These are phyloP conservation scores for Acanthamoeba royreba DNA, from an alignment of 208 protist species.

Conservation along the genomic window DNA sequence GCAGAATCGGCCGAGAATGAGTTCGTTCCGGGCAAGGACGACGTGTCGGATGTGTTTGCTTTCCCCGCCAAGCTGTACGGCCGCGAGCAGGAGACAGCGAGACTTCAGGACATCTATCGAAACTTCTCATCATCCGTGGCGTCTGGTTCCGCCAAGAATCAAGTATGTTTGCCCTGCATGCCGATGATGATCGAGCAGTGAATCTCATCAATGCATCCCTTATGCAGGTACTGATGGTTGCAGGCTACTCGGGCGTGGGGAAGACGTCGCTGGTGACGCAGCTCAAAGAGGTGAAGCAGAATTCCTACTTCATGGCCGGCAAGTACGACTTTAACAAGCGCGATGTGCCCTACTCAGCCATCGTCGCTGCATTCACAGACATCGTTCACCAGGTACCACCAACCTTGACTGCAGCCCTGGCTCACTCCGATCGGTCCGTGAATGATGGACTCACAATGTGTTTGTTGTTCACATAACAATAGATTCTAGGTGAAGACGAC, in stretches of 20 bases:
- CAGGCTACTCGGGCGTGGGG: constrained; percentile 16
- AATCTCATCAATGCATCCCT: neutral
- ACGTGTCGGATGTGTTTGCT: constrained; percentile 27
- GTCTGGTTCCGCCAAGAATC: neutral
- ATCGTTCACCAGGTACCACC: neutral
- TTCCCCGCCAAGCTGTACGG: constrained; percentile 12
- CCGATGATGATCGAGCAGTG: neutral
- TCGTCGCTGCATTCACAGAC: neutral
- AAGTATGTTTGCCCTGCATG: neutral
- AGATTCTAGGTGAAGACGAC: constrained; percentile 7
- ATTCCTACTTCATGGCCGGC: constrained; percentile 17
- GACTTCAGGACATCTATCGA: neutral
- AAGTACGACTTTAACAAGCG: constrained; percentile 47
- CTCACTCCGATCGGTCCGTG: too few relatives aligned
- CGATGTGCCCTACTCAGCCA: constrained; percentile 41
- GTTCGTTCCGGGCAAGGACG: neutral
- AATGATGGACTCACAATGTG: too few relatives aligned
- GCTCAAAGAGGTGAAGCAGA: neutral
- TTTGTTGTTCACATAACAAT: too few relatives aligned
- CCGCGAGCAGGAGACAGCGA: neutral
- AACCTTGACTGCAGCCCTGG: neutral
- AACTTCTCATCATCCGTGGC: too few relatives aligned
- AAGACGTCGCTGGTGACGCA: constrained; percentile 11
- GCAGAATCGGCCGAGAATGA: neutral
- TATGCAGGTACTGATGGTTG: neutral